Evolutionary conservation across 805 yeast genomes (phyloP), one percentile per base, ranked within the genome.

Genomic region (Soucietia sequanensis): DNA sequence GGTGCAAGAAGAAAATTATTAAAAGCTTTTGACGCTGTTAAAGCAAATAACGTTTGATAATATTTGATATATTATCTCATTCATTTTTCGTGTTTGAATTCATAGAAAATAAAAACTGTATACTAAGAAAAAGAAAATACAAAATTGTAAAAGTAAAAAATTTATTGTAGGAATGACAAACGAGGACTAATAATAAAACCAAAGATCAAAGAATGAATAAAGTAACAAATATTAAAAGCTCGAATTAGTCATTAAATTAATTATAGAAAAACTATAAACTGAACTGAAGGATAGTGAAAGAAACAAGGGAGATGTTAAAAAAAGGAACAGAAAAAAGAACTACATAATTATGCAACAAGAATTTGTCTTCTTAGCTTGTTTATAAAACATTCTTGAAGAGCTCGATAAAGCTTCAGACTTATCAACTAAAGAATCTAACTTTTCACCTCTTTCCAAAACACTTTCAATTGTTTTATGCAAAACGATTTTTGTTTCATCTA

Each of bases 401-500:
- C 86, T 75, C 23, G 93, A 83, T 54, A 93, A 73, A 1, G 96
- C 95, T 60, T 90, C 97, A 24, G 95, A 84, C 69, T 93, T 93
- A 57, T 91, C 96, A 27, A 93, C 98, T 50, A 93, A 72, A 27
- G 93, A 75, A 57, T 93, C 99, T 52, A 93, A 76, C 54, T 89
- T 89, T 63, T 93, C 99, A 33, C 99, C 99, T 60, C 99, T 80
- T 62, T 88, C 95, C 57, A 93, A 74, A 6, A 93, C 96, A 42
- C 84, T 75, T 63, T 93, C 97, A 47, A 93, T 91, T 30, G 97
- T 89, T 67, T 91, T 90, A 65, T 93, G 98, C 53, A 93, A 72
- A 26, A 90, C 96, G 50, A 91, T 87, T 70, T 93, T 93, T 23
- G 99, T 93, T 58, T 93, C 99, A 62, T 93, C 99, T 52, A 93